Evolutionary conservation across 768 basidiomycete genomes (phyloP).

Genomic region (Collybiopsis confluens): DNA sequence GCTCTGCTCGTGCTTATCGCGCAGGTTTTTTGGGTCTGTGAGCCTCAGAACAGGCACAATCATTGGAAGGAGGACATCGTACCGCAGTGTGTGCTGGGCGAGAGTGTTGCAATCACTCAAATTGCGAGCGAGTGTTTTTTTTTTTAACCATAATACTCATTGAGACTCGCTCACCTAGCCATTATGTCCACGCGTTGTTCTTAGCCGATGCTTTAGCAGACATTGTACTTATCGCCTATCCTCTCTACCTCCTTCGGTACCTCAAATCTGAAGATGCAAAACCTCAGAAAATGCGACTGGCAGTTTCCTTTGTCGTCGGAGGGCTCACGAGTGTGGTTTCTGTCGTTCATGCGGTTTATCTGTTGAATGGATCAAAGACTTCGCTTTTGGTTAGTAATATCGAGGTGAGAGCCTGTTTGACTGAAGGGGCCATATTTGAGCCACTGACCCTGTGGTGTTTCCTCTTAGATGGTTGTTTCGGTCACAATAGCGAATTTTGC

Average conservation of each 20-base stretch:
- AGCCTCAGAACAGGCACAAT: neutral
- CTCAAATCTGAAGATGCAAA: neutral
- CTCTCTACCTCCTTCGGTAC: neutral
- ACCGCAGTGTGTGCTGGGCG: constrained; percentile 3
- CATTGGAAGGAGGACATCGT: neutral
- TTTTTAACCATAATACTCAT: neutral
- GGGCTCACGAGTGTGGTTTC: constrained; percentile 1
- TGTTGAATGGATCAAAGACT: neutral
- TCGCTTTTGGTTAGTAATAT: constrained; percentile 1
- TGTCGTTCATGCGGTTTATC: constrained; percentile 5
- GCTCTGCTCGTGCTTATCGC: neutral
- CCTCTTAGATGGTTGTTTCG: neutral
- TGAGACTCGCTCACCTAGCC: too few species aligned
- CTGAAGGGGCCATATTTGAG: too few species aligned
- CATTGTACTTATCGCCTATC: neutral
- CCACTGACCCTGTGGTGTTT: neutral
- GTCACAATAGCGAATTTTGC: neutral
- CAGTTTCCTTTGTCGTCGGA: neutral
- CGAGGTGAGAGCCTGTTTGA: neutral
- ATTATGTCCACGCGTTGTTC: neutral
- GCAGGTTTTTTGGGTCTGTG: constrained; percentile 5
- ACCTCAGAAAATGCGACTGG: constrained; percentile 1
- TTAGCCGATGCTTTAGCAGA: constrained; percentile 5
- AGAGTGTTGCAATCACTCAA: constrained; percentile 3
- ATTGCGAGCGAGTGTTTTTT: neutral